Percentiles rank a stretch among this genome's conserved stretches.
These are phyloP conservation scores for Mycena alexandri DNA, from an alignment of 768 basidiomycete species.

Conservation along the genomic window DNA sequence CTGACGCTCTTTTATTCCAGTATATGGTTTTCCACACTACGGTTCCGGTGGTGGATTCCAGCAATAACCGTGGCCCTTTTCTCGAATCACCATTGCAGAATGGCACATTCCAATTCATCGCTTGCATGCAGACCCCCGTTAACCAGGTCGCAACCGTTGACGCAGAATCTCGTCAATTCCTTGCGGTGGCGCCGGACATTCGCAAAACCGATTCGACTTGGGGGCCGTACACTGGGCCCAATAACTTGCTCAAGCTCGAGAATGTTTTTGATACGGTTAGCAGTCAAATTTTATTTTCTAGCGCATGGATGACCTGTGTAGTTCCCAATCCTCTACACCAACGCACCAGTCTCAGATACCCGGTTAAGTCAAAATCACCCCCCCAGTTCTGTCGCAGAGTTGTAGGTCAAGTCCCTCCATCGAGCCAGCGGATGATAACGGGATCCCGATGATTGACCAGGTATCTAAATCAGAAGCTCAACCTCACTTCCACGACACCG, in stretches of 20 bases:
- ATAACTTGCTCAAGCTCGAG: background rate
- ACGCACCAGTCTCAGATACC: background rate
- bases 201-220: background rate
- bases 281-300: background rate
- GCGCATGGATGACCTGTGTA: background rate
- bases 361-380: no score
- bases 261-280: conserved; percentile 3
- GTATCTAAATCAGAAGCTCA: background rate
- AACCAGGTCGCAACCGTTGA: background rate
- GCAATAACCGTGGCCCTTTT: background rate
- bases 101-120: background rate
- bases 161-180: background rate
- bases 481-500: background rate
- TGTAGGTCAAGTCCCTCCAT: no score
- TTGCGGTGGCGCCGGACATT: background rate
- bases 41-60: conserved; percentile 3
- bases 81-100: background rate
- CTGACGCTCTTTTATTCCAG: background rate
- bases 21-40: background rate
- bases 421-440: no score
- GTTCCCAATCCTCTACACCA: background rate
- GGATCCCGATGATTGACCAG: no score
- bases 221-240: background rate
- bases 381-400: no score
- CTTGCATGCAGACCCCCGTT: background rate